phyloP scores from a whole-genome alignment of 2,329 filamentous ascomycete genomes.

The Botryosphaeria dothidea region DNA sequence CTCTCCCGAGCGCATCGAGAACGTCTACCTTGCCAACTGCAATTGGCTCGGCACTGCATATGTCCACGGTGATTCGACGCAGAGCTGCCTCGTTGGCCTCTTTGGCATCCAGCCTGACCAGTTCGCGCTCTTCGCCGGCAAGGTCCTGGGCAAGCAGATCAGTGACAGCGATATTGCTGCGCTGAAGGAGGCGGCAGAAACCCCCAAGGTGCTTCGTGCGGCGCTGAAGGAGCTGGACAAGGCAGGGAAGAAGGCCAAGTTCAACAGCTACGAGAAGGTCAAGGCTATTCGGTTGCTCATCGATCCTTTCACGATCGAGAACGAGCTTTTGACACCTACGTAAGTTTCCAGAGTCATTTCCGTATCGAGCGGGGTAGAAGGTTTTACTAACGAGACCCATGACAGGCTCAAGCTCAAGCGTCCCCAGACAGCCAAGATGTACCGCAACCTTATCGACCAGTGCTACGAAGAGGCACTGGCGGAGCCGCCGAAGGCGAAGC shows the following conservation, averaged over 20 bases:
- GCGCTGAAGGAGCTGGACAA: conserved; percentile 77
- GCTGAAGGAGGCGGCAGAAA: conserved; percentile 65
- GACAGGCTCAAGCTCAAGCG: conserved; percentile 70
- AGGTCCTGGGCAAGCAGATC: conserved; percentile 70
- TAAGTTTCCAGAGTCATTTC: conserved; percentile 53
- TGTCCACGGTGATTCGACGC: conserved; percentile 84
- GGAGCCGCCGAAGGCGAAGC: conserved; percentile 44
- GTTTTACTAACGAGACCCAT: conserved; percentile 22
- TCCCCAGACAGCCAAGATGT: conserved; percentile 65
- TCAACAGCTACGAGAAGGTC: conserved; percentile 88
- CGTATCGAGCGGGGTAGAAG: neutral
- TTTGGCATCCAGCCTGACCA: conserved; percentile 84
- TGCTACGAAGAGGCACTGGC: conserved; percentile 60
- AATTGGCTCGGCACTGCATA: conserved; percentile 78
- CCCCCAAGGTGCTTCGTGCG: conserved; percentile 71
- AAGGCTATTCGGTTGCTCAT: conserved; percentile 72
- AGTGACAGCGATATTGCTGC: conserved; percentile 64
- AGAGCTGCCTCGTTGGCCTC: conserved; percentile 80
- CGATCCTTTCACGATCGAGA: conserved; percentile 92
- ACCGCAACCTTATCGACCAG: conserved; percentile 58
- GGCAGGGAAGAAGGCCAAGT: conserved; percentile 79
- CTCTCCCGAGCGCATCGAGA: conserved; percentile 95
- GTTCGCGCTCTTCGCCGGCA: conserved; percentile 80
- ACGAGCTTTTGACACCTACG: conserved; percentile 86
- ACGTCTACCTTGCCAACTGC: conserved; percentile 82